phyloP scores from a whole-genome alignment of 2,329 filamentous ascomycete genomes.

The Fusarium longipes region DNA sequence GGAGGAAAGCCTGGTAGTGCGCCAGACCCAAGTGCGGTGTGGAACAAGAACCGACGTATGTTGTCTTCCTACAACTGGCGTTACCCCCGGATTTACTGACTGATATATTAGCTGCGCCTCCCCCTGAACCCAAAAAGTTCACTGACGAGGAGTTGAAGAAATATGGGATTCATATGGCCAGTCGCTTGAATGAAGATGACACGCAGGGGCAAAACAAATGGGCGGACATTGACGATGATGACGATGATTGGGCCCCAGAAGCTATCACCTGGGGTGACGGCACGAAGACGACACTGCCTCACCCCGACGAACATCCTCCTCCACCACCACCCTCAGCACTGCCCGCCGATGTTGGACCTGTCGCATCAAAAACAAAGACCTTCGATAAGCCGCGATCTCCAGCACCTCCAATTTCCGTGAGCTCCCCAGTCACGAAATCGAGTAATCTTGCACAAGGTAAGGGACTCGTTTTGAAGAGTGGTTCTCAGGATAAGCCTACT shows the following conservation, averaged over 20 bases:
- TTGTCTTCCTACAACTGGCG: slow-evolving; percentile 31
- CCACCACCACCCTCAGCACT: slow-evolving; percentile 47
- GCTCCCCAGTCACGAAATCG: slow-evolving; percentile 58
- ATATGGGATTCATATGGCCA: slow-evolving; percentile 87
- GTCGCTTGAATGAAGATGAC: slow-evolving; percentile 80
- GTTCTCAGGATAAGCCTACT: slow-evolving; percentile 74
- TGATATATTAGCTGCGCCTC: slow-evolving; percentile 63
- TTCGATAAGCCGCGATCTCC: slow-evolving; percentile 61
- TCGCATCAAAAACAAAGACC: slow-evolving; percentile 37
- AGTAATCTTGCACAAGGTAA: slow-evolving; percentile 64
- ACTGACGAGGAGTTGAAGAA: slow-evolving; percentile 90
- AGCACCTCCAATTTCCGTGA: slow-evolving; percentile 50
- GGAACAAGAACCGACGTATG: slow-evolving; percentile 90
- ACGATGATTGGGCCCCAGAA: slow-evolving; percentile 88
- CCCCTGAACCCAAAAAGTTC: slow-evolving; percentile 81
- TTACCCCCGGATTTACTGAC: slow-evolving; percentile 34
- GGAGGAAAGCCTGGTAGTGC: slow-evolving; percentile 69
- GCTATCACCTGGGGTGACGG: slow-evolving; percentile 90
- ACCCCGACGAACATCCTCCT: slow-evolving; percentile 63
- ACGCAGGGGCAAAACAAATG: slow-evolving; percentile 81
- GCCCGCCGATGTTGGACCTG: slow-evolving; percentile 43
- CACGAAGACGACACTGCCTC: slow-evolving; percentile 80
- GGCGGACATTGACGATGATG: slow-evolving; percentile 90
- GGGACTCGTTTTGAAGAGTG: slow-evolving; percentile 73
- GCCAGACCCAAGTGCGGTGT: slow-evolving; percentile 80